phyloP scores from a whole-genome alignment of 1,284 basidiomycete genomes.

The Boletus albobrunnescens region DNA sequence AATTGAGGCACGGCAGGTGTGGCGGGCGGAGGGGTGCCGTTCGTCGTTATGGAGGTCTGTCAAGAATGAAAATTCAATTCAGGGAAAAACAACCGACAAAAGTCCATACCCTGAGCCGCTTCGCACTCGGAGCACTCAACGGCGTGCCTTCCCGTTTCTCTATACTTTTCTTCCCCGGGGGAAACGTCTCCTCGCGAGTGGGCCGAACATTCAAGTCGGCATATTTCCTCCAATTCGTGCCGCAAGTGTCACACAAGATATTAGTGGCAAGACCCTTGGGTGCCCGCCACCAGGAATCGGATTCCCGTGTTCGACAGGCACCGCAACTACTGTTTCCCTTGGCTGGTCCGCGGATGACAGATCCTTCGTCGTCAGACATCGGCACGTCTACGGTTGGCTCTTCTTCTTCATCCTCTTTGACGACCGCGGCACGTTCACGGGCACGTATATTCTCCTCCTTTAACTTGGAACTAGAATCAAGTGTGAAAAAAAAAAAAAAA shows the following conservation, averaged over 20 bases:
- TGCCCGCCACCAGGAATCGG: conserved; percentile 81
- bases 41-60: conserved; percentile 50
- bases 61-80: neutral
- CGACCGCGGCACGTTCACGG: conserved; percentile 44
- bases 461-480: conserved; percentile 48
- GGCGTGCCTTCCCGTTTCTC: conserved; percentile 83
- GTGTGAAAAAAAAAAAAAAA: conserved; percentile 18
- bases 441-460: conserved; percentile 60
- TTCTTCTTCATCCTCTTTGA: conserved; percentile 40
- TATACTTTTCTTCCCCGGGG: conserved; percentile 43
- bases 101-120: conserved; percentile 60
- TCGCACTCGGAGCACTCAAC: conserved; percentile 53
- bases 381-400: conserved; percentile 38
- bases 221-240: conserved; percentile 83
- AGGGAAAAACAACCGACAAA: neutral
- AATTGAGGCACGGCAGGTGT: conserved; percentile 53
- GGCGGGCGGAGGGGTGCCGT: conserved; percentile 53
- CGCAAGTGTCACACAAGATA: conserved; percentile 79
- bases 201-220: conserved; percentile 77
- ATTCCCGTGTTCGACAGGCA: conserved; percentile 74
- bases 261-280: conserved; percentile 69
- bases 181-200: conserved; percentile 57
- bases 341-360: conserved; percentile 54
- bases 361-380: conserved; percentile 71
- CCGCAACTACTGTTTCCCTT: conserved; percentile 64